Conservation (phyloP, 2,329 filamentous ascomycete species). For the Cercospora beticola region DNA sequence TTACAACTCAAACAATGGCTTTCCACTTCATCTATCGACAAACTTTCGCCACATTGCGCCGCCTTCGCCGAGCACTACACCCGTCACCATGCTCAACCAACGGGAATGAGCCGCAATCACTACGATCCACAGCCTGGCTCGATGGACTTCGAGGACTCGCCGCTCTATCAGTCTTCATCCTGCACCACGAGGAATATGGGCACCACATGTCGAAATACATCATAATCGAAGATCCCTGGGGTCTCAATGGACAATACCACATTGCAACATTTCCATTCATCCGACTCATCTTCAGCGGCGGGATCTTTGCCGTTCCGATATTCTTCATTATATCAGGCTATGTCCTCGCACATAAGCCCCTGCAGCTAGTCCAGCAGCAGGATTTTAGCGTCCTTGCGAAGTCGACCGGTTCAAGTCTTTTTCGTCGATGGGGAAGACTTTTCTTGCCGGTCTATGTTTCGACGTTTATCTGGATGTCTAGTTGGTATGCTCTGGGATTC, state of each 20-base stretch:
- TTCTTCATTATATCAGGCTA: slow-evolving; percentile 57
- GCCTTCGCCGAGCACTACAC: background rate
- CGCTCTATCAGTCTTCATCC: slow-evolving; percentile 64
- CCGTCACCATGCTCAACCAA: background rate
- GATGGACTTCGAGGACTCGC: slow-evolving; percentile 67
- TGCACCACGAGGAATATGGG: slow-evolving; percentile 54
- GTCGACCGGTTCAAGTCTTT: slow-evolving; percentile 49
- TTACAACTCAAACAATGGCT: background rate
- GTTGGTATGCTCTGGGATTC: slow-evolving; percentile 55
- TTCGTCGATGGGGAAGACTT: slow-evolving; percentile 52
- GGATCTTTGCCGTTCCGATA: slow-evolving; percentile 56
- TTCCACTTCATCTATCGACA: background rate
- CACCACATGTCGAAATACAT: background rate
- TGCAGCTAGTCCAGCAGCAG: slow-evolving; percentile 38
- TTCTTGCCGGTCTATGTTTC: slow-evolving; percentile 55
- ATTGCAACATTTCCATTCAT: slow-evolving; percentile 57
- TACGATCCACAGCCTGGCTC: slow-evolving; percentile 56
- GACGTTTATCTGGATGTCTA: slow-evolving; percentile 55
- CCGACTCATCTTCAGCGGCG: slow-evolving; percentile 60
- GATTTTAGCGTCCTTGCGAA: slow-evolving; percentile 37
- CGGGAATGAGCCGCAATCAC: background rate
- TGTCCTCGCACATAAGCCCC: slow-evolving; percentile 49
- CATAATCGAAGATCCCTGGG: slow-evolving; percentile 56
- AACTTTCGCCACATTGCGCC: background rate
- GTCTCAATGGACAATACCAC: slow-evolving; percentile 50